Evolutionary conservation across 257 asterid species (phyloP), one percentile per base, ranked within the genome.

Genomic region (Misopates orontium): DNA sequence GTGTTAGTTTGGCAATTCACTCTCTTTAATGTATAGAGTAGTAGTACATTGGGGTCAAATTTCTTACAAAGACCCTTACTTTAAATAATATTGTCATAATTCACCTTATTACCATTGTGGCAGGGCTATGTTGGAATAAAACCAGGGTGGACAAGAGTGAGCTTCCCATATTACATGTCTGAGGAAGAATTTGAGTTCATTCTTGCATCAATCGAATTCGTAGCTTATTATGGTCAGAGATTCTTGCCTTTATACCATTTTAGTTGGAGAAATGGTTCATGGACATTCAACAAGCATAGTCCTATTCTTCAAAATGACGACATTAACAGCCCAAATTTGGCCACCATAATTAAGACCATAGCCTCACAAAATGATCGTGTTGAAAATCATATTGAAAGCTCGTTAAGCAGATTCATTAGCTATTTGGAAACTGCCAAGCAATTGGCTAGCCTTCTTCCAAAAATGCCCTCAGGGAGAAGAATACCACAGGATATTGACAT

Each of bases 141-240:
- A 80, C 91, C 87, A 0, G 96, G 96, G 66, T 88, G 96, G 96
- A 80, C 96, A 53, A 79, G 96, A 54, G 81, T 88, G 57, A 84
- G 95, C 78, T 84, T 88, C 60, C 84, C 95, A 8, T 86, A 84
- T 79, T 82, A 88, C 80, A 84, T 82, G 96, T 76, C 87, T 0
- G 67, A 73, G 71, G 86, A 78, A 36, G 95, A 86, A 77, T 78
- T 86, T 32, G 83, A 84, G 62, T 86, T 86, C 60, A 78, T 81
- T 59, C 31, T 84, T 10, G 70, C 81, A 39, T 85, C 91, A 40
- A 49, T 87, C 1, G 90, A 89, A 49, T 89, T 85, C 77, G 19
- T 85, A 50, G 81, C 91, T 1, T 53, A 54, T 10, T 89, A 87
- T 10, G 94, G 93, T n/a, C 87, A 83, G 16, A 75, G 95, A 62